phyloP scores from a whole-genome alignment of 495 filamentous ascomycete species.

The Neurospora terricola region DNA sequence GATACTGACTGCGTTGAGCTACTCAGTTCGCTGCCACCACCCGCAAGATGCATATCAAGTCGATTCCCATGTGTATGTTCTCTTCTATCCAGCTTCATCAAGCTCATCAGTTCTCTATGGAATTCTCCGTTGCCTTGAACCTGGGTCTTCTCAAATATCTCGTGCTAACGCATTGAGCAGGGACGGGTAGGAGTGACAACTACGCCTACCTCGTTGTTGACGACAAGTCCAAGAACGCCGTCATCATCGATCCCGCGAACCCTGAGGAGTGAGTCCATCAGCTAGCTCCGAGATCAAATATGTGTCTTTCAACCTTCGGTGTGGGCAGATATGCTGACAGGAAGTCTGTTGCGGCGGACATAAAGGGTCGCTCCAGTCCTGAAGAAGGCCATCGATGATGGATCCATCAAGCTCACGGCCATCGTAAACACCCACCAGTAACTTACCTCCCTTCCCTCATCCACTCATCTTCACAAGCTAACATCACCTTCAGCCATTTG shows the following conservation, averaged over 20 bases:
- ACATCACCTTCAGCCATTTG: slow-evolving; percentile 54
- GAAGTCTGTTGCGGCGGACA: neutral
- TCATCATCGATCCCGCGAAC: slow-evolving; percentile 91
- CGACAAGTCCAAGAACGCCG: slow-evolving; percentile 78
- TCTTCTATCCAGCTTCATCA: neutral
- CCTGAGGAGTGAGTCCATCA: slow-evolving; percentile 64
- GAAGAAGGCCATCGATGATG: slow-evolving; percentile 56
- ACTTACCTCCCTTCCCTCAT: slow-evolving; percentile 15
- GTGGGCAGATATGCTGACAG: neutral
- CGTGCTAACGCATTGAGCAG: slow-evolving; percentile 30
- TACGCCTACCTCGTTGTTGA: slow-evolving; percentile 95
- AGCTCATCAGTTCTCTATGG: neutral
- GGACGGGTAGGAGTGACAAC: slow-evolving; percentile 85
- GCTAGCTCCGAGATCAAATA: neutral
- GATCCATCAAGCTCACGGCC: slow-evolving; percentile 70
- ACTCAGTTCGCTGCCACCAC: slow-evolving; percentile 9
- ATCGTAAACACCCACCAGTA: slow-evolving; percentile 98
- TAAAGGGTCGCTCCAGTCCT: slow-evolving; percentile 71
- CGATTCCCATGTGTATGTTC: slow-evolving; percentile 93
- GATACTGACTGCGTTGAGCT: too few species aligned
- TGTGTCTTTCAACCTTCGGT: neutral
- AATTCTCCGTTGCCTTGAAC: neutral
- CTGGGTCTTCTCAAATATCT: neutral
- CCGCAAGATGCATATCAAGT: slow-evolving; percentile 84
- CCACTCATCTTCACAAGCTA: neutral